A percentile compares a stretch with the other conserved stretches of the same genome.
Conservation (phyloP, 805 yeast species). For the Hanseniaspora nectarophila region DNA sequence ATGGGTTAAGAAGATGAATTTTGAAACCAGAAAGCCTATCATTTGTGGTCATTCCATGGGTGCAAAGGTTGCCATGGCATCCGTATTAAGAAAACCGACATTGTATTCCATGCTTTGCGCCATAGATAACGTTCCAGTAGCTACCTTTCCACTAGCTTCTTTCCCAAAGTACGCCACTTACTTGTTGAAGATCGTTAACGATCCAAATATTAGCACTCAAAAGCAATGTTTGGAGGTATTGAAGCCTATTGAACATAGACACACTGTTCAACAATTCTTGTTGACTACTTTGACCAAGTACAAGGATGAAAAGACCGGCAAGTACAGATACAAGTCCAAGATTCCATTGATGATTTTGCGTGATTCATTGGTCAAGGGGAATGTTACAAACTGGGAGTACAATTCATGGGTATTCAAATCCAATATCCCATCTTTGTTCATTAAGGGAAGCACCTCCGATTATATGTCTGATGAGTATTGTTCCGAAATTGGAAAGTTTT, state of each 20-base stretch:
- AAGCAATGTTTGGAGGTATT: constrained; percentile 60
- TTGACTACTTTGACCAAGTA: constrained; percentile 33
- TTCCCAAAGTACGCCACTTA: constrained; percentile 60
- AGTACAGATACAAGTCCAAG: constrained; percentile 26
- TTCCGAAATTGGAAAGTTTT: constrained; percentile 59
- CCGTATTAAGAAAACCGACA: constrained; percentile 56
- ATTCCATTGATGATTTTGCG: constrained; percentile 64
- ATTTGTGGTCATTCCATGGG: constrained; percentile 83
- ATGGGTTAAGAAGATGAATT: constrained; percentile 39
- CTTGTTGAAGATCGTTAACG: constrained; percentile 45
- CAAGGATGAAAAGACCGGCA: constrained; percentile 23
- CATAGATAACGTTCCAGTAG: constrained; percentile 86
- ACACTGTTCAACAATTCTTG: constrained; percentile 61
- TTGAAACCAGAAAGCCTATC: constrained; percentile 38
- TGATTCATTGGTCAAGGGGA: constrained; percentile 49
- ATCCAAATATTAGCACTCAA: constrained; percentile 34
- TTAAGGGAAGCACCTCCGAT: constrained; percentile 63
- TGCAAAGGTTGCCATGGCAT: constrained; percentile 86
- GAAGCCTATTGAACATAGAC: constrained; percentile 47
- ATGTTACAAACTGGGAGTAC: constrained; percentile 68
- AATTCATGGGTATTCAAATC: constrained; percentile 43
- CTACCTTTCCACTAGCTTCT: constrained; percentile 41
- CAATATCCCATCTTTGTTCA: constrained; percentile 62
- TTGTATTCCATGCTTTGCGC: constrained; percentile 51
- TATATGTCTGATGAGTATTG: constrained; percentile 77